Evolutionary conservation across 306 rosid genomes (phyloP).

Genomic region (Pyrus bretschneideri): DNA sequence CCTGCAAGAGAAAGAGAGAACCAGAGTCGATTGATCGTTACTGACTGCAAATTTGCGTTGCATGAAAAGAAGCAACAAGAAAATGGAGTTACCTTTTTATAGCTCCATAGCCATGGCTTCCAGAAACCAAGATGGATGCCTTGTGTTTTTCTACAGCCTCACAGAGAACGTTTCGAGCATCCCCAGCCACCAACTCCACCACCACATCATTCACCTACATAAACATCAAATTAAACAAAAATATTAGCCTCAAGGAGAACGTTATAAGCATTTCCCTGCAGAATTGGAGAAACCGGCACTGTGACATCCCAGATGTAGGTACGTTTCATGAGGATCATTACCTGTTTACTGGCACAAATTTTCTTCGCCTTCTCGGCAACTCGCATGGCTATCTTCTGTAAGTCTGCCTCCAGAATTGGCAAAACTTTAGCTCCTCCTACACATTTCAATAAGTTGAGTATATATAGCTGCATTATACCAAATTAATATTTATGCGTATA

Average conservation of each 20-base stretch:
- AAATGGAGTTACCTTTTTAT: constrained; percentile 44
- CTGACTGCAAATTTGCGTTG: background rate
- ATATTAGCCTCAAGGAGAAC: no score
- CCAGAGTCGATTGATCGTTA: background rate
- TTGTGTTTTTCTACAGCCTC: constrained; percentile 29
- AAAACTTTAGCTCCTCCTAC: constrained; percentile 7
- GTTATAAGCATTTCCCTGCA: no score
- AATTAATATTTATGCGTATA: no score
- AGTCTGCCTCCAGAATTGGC: constrained; percentile 26
- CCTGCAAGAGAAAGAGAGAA: constrained; percentile 33
- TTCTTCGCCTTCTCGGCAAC: constrained; percentile 30
- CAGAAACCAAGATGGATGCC: constrained; percentile 35
- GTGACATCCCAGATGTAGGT: background rate
- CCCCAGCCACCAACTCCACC: constrained; percentile 33
- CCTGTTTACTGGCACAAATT: constrained; percentile 40
- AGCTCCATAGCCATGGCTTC: constrained; percentile 50
- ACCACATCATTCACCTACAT: constrained; percentile 22
- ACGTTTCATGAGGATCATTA: background rate
- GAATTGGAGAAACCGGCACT: no score
- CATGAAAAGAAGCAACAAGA: background rate
- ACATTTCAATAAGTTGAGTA: no score
- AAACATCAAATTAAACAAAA: background rate
- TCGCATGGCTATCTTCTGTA: constrained; percentile 30
- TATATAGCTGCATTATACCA: no score
- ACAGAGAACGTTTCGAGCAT: constrained; percentile 31